Base-by-base conservation (phyloP, 441 rosid genomes). In the Corymbia calophylla region DNA sequence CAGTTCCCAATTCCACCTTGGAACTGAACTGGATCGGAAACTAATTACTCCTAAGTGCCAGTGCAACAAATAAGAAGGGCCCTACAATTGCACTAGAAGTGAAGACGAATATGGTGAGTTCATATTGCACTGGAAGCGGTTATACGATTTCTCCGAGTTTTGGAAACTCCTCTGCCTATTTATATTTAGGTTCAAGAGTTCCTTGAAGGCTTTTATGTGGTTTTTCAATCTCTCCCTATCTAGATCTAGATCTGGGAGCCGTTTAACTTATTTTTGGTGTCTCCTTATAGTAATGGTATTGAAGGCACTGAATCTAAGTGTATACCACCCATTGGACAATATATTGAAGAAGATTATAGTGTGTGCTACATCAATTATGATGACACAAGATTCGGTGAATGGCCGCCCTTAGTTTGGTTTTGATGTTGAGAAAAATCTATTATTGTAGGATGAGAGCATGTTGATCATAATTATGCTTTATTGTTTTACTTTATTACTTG, bases 291-390 rank as follows among this genome's bases (percentile, higher is more conserved):
- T 25, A 29, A 25, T 58, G 6, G 14, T 58, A 25, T 2, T 25
- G 7, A 58, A 29, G 11, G 11, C 25, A 7, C 6, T 25, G 13
- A 25, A 58, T 3, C 25, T 25, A 25, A 58, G n/a, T 58, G 64
- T 5, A 9, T 1, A 1, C 1, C 13, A 58, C n/a, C 11, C 64
- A 10, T 1, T 2, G n/a, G n/a, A 14, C 7, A 58, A 58, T 58
- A 10, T 58, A 58, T 58, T 58, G 25, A 58, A 58, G 25, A 25
- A 6, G 64, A 58, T 25, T 25, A 58, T 3, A 6, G 3, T 25
- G 64, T 29, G 66, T 62, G 32, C 17, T 3, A n/a, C 32, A 6
- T 62, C 32, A 62, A 16, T 62, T 62, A 62, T 29, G 68, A 29
- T 62, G 32, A 29, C 13, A 31, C 14, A 16, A 62, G 68, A 62